Percentiles rank a stretch among this genome's conserved stretches.
These are phyloP conservation scores for Rhipidocladum racemiflorum DNA, from an alignment of 176 grass and related monocot genomes.

Conservation along the genomic window DNA sequence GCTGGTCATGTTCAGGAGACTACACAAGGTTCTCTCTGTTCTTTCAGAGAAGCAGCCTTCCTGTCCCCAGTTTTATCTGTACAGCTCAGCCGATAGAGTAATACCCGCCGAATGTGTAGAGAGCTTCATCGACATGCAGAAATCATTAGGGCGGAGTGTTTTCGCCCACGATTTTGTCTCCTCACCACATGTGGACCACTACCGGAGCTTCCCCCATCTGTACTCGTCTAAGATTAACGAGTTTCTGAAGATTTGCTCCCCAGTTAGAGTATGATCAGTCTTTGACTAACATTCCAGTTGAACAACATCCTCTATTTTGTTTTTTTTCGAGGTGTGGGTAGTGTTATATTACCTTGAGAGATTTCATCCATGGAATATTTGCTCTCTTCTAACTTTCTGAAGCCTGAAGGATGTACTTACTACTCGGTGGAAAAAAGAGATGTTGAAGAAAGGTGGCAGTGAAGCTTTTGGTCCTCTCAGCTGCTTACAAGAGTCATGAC, in stretches of 20 bases:
- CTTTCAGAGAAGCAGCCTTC: conserved; percentile 66
- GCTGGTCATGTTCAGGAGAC: conserved; percentile 51
- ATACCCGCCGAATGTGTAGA: conserved; percentile 63
- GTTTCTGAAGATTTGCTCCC: conserved; percentile 60
- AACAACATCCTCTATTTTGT: neutral
- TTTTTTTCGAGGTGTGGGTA: neutral
- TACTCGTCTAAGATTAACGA: conserved; percentile 80
- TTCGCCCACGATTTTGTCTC: conserved; percentile 71
- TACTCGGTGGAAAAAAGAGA: no score
- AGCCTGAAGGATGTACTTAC: neutral
- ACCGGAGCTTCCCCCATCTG: conserved; percentile 77
- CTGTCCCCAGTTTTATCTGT: conserved; percentile 92
- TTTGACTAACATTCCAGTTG: neutral
- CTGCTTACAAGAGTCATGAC: no score
- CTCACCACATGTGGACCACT: conserved; percentile 91
- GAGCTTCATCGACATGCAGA: conserved; percentile 73
- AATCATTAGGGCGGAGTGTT: conserved; percentile 51
- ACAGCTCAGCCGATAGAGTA: conserved; percentile 78
- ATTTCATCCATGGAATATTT: neutral
- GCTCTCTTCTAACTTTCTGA: neutral
- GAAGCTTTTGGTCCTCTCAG: no score
- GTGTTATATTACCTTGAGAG: neutral
- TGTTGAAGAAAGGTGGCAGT: neutral
- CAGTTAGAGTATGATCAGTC: conserved; percentile 33
- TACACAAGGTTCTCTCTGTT: conserved; percentile 55